Evolutionary conservation across 2,329 filamentous ascomycete species (phyloP), one percentile per base, ranked within the genome.

Genomic region (Monosporascus sp.): DNA sequence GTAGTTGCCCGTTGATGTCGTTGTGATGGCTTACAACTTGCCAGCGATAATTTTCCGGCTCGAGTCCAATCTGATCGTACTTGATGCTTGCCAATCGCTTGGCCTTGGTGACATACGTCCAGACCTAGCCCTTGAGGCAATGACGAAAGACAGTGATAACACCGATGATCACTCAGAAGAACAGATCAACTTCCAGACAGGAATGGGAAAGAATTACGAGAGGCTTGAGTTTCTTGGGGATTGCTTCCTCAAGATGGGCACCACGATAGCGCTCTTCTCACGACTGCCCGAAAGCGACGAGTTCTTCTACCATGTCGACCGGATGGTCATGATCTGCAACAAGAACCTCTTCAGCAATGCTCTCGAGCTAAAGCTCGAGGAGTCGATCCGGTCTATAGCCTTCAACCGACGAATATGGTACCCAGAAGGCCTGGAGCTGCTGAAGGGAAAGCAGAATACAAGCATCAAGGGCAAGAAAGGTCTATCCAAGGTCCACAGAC

Each of bases 191-290:
- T 84, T 92, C 47, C 88, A 91, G 61, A 76, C 81, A 47, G 92
- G 91, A 3, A 96, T 96, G 90, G 90, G 91, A 1, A 86, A 86
- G 39, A 97, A 97, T 61, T 99, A 99, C 63, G 94, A 99, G 68
- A 83, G 94, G 14, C 78, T 97, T 0, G 94, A 99, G 64, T 96
- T 97, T 54, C 78, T 97, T 2, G 94, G 94, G 0, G 94, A 99
- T 67, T 89, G 87, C 36, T 96, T 97, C 63, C 77, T 99, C 54
- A 99, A 99, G 71, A 93, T 97, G 85, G 90, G 89, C 11, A 97
- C 93, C 0, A 93, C 92, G 0, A 91, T 99, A 50, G 85, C 91
- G 0, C 76, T 96, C 0, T 97, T 88, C 65, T 86, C 87, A 1
- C 79, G 84, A 27, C 84, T 88, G 20, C 90, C 90, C 0, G 81